Base-by-base conservation (phyloP, 1,139 yeast genomes). In the Hemisphaericaspora xylanilytica region DNA sequence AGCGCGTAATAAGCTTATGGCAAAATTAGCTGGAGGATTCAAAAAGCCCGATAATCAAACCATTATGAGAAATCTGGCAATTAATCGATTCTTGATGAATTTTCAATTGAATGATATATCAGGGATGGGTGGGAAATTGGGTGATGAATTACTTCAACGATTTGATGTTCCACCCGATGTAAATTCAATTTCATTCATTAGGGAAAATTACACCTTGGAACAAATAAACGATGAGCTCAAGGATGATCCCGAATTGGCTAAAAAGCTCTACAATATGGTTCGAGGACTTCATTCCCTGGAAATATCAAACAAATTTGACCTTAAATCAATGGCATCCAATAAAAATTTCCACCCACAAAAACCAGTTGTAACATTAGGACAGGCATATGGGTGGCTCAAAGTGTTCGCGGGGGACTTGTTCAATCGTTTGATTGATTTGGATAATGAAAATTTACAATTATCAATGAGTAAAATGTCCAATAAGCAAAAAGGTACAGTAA, bases 41-140 rank as follows among this genome's bases (percentile, higher is more conserved):
- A 73, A 75, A 39, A 92, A 92, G 52, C 98, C 98, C 0, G 82
- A 88, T 56, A 78, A 81, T 35, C 98, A 92, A 56, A 88, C 97
- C 0, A 70, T 86, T 3, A 69, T 92, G 0, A 60, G 83, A 29
- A 75, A 76, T 36, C 52, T 56, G 5, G 64, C 75, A 18, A 65
- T 81, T 1, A 50, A 64, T 3, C 51, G 55, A 1, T 92, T 90
- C 53, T 58, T 90, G 11, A 66, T 66, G 28, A 67, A 73, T 34
- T 83, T 85, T 54, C 79, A 80, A 42, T 57, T 92, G 15, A 75
- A 77, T 1, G 96, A 90, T 51, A 75, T 90, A 42, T 84, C 95
- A 71, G 90, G 96, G 0, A 67, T 90, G 70, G 98, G 98, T 4
- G 98, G 98, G 2, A 87, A 86, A 51, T 65, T 75, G 5, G 98